These are phyloP conservation scores for Xylaria sp. DNA, from an alignment of 2,329 filamentous ascomycete species.

Conservation along the genomic window DNA sequence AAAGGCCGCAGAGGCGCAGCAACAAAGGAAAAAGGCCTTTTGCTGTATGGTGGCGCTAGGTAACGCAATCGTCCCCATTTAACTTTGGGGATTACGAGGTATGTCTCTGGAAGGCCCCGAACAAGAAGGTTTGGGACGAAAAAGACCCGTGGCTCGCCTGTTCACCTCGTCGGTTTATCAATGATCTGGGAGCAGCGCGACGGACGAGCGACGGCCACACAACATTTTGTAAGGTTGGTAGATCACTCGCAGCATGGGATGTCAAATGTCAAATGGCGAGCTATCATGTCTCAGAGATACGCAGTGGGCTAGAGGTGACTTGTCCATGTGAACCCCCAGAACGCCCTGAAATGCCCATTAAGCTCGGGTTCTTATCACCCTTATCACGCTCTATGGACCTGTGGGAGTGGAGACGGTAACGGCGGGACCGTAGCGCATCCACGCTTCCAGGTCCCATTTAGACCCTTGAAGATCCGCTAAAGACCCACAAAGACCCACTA, in stretches of 20 bases:
- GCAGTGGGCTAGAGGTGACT: conserved; percentile 41
- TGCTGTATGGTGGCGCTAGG: conserved; percentile 11
- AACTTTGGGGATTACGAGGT: conserved; percentile 11
- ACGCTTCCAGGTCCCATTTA: background rate
- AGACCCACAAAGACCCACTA: conserved; percentile 11
- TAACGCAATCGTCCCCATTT: conserved; percentile 13
- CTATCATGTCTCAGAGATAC: conserved; percentile 38
- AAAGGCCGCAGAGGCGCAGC: conserved; percentile 18
- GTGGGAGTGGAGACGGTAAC: conserved; percentile 22
- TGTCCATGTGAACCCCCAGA: conserved; percentile 46
- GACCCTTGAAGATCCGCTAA: background rate
- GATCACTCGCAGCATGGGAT: background rate
- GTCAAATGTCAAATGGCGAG: conserved; percentile 16
- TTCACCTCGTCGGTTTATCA: conserved; percentile 21
- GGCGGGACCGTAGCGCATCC: background rate
- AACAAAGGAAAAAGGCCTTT: conserved; percentile 15
- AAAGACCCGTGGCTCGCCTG: conserved; percentile 19
- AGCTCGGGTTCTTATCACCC: conserved; percentile 27
- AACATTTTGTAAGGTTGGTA: conserved; percentile 7
- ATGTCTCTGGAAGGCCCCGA: background rate
- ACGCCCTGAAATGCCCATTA: conserved; percentile 1
- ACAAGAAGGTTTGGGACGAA: conserved; percentile 9
- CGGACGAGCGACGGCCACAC: conserved; percentile 28
- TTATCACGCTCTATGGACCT: conserved; percentile 28
- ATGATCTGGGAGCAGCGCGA: conserved; percentile 16